Evolutionary conservation across 306 rosid species (phyloP), one percentile per base, ranked within the genome.

Genomic region (Phaseolus lunatus): DNA sequence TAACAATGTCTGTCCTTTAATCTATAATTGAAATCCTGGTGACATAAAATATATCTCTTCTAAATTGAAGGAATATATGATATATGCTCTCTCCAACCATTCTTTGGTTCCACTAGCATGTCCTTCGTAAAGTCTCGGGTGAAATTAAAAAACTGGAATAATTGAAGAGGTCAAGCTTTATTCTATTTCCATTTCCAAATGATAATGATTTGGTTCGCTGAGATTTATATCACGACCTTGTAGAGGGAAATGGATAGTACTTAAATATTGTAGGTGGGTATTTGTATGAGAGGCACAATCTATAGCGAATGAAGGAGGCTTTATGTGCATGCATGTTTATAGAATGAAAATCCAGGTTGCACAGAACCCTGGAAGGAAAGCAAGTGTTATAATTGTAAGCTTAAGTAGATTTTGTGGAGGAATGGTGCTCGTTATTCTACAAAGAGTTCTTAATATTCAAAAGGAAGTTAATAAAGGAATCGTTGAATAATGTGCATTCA

Each of bases 351-450:
- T n/a, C n/a, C n/a, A n/a, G n/a, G n/a, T n/a, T n/a, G n/a, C n/a
- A n/a, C n/a, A n/a, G n/a, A n/a, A n/a, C 44, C 62, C 45, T 56
- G 16, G 7, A 82, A 59, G 67, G 57, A 84, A 86, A 82, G 54
- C 72, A n/a, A 16, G 56, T 57, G 56, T 26, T 15, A 62, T 29
- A 14, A 5, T 14, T 54, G 8, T 31, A 1, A 24, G 19, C 15
- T 31, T 62, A 31, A 70, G 53, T 52, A 29, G 33, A 0, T 33
- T 1, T 23, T 15, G 70, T n/a, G n/a, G 35, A 49, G 9, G 90
- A 82, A 83, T 13, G 90, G 89, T 53, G 63, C 43, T 56, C 20
- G n/a, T 83, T 44, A 72, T 65, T 70, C 73, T 39, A 15, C 64
- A 23, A 11, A 73, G 72, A n/a, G n/a, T 53, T 48, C 33, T 9